These are phyloP conservation scores for Sanguinoderma infundibulare DNA, from an alignment of 1,284 basidiomycete species.

Conservation along the genomic window DNA sequence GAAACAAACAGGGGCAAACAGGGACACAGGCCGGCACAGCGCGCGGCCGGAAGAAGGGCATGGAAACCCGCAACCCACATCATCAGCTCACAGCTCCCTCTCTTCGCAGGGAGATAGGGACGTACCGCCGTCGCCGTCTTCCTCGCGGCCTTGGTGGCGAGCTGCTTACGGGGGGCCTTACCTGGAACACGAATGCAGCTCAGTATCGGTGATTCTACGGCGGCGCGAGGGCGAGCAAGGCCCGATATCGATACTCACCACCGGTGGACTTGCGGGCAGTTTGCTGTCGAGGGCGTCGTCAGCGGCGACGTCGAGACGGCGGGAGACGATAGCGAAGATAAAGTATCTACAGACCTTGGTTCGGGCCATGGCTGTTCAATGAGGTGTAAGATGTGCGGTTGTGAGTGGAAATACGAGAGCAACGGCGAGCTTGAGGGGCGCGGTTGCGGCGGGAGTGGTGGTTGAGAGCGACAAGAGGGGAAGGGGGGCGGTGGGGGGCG, in stretches of 20 bases:
- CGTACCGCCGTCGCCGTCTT: slow-evolving; percentile 76
- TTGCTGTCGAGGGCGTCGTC: slow-evolving; percentile 54
- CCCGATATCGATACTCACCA: slow-evolving; percentile 50
- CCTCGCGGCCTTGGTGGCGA: slow-evolving; percentile 89
- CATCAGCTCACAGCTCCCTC: slow-evolving; percentile 24
- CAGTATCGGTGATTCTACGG: slow-evolving; percentile 21
- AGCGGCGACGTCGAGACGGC: slow-evolving; percentile 37
- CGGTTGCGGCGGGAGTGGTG: slow-evolving; percentile 43
- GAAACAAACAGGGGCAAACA: slow-evolving; percentile 25
- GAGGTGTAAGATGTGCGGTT: slow-evolving; percentile 34
- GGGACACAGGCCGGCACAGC: slow-evolving; percentile 25
- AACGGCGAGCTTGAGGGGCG: slow-evolving; percentile 28
- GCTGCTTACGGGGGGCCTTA: slow-evolving; percentile 88
- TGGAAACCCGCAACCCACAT: slow-evolving; percentile 30
- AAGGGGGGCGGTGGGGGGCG: slow-evolving; percentile 29
- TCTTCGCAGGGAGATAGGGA: slow-evolving; percentile 29
- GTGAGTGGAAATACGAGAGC: slow-evolving; percentile 23
- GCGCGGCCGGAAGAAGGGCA: slow-evolving; percentile 18
- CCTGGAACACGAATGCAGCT: slow-evolving; percentile 45
- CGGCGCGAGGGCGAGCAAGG: slow-evolving; percentile 16
- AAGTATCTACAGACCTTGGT: slow-evolving; percentile 61
- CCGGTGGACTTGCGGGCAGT: slow-evolving; percentile 85
- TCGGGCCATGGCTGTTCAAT: slow-evolving; percentile 61
- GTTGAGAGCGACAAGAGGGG: slow-evolving; percentile 38
- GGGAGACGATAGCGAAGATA: slow-evolving; percentile 23